phyloP scores from a whole-genome alignment of 73 alveolate genomes.

The Durusdinium trenchii region DNA sequence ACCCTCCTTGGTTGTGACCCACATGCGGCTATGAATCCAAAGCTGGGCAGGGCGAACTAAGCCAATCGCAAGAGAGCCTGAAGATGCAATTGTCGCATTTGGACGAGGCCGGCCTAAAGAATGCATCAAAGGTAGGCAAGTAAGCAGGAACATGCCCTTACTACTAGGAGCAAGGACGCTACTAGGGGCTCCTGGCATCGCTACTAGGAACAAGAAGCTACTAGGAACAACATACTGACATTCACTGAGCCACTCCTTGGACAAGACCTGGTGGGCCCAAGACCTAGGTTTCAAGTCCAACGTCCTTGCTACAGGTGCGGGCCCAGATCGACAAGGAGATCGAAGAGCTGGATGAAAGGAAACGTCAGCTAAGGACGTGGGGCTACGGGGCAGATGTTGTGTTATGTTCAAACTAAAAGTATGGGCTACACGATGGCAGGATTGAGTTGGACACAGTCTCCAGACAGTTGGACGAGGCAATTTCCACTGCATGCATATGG shows the following conservation, averaged over 20 bases:
- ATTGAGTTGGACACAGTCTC: constrained; percentile 80
- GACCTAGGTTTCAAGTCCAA: too few species aligned
- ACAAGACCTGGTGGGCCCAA: background rate
- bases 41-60: constrained; percentile 88
- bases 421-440: constrained; percentile 8
- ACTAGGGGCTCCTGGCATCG: too few species aligned
- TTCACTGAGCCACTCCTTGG: background rate
- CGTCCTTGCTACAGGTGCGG: constrained; percentile 10
- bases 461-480: constrained; percentile 79
- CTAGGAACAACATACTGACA: background rate
- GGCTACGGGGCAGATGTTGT: background rate
- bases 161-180: too few species aligned
- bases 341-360: constrained; percentile 75
- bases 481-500: background rate
- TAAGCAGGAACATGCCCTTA: too few species aligned
- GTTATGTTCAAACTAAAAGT: too few species aligned
- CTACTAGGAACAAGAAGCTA: too few species aligned
- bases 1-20: too few species aligned
- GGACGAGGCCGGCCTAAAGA: constrained; percentile 93
- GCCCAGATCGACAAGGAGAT: constrained; percentile 74
- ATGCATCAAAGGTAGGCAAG: too few species aligned
- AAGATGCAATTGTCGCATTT: constrained; percentile 63
- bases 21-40: background rate
- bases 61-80: constrained; percentile 80
- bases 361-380: constrained; percentile 76